Base-by-base conservation (phyloP, 2,329 filamentous ascomycete species). In the Colletotrichum karsti region DNA sequence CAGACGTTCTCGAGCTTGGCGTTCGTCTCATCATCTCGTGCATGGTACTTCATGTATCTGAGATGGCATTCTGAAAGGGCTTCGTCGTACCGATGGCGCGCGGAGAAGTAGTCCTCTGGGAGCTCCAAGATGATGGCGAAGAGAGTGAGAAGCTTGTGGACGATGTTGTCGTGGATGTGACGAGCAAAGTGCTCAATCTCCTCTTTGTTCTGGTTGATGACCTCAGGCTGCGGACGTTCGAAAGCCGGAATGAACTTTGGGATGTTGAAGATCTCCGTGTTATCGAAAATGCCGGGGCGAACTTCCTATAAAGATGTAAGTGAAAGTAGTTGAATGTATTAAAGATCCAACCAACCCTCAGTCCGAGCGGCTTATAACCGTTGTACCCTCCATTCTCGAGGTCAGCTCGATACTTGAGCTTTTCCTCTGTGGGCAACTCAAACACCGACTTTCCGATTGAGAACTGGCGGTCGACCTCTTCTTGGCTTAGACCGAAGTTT, bases 401-500 rank as follows among this genome's bases (percentile, higher is more conserved):
- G 51, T 86, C 80, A 26, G 80, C 78, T 35, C 84, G 83, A 69
- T 86, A 89, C 70, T 87, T 87, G 57, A 87, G 81, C 72, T 90
- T 91, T 73, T 91, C 88, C 9, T 88, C 84, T 0, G 82, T 79
- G 0, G 88, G 81, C 0, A 91, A 78, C 5, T 83, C 74, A 72
- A 90, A 90, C 69, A 91, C 84, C 37, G 86, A 81, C 64, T 87
- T 87, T 1, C 85, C 88, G 3, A 91, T 82, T 12, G 88, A 87
- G 69, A 90, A 91, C 70, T 91, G 88, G 6, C 81, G 79, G 70
- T 91, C 84, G 2, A 91, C 83, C 73, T 89, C 80, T 51, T 89
- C 87, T 74, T 90, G 87, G 1, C 77, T 79, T n/a, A 91, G 81
- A 33, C 88, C 88, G 69, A 87, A 90, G 76, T 90, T 89, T 66